A percentile compares a stretch with the other conserved stretches of the same genome.
Evolutionary conservation across 2,329 filamentous ascomycete genomes (phyloP).

Genomic region (Akanthomyces muscarius): DNA sequence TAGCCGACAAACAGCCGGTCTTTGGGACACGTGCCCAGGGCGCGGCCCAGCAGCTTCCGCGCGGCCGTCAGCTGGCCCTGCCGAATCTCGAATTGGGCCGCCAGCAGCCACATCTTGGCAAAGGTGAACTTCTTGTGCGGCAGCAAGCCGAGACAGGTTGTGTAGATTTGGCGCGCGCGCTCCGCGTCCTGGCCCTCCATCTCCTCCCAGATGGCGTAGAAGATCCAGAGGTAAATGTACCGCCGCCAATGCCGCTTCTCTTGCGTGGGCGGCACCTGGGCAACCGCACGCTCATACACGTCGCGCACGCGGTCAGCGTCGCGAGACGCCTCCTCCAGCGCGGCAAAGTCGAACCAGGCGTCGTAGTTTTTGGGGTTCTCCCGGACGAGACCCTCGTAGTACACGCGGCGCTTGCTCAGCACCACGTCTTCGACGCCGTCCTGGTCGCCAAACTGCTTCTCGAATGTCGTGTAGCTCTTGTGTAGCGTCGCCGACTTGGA

Average conservation of each 20-base stretch:
- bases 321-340: conserved; percentile 80
- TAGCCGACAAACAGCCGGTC: conserved; percentile 94
- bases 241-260: conserved; percentile 97
- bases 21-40: conserved; percentile 93
- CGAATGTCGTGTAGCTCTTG: conserved; percentile 93
- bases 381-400: conserved; percentile 92
- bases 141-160: conserved; percentile 79
- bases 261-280: conserved; percentile 88
- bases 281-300: conserved; percentile 91
- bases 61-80: conserved; percentile 77
- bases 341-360: conserved; percentile 91
- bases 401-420: conserved; percentile 83
- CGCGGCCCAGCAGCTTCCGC: conserved; percentile 82
- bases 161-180: conserved; percentile 84
- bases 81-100: conserved; percentile 88
- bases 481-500: conserved; percentile 82
- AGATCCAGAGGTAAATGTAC: conserved; percentile 97
- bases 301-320: conserved; percentile 82
- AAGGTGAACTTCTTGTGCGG: conserved; percentile 98
- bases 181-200: conserved; percentile 74
- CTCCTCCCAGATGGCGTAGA: conserved; percentile 96
- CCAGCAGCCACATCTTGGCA: conserved; percentile 91
- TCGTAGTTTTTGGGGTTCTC: conserved; percentile 97
- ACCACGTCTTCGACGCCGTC: conserved; percentile 96
- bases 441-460: conserved; percentile 93